Evolutionary conservation across 148 eudicot species (phyloP).

Genomic region (Rhododendron simsii): DNA sequence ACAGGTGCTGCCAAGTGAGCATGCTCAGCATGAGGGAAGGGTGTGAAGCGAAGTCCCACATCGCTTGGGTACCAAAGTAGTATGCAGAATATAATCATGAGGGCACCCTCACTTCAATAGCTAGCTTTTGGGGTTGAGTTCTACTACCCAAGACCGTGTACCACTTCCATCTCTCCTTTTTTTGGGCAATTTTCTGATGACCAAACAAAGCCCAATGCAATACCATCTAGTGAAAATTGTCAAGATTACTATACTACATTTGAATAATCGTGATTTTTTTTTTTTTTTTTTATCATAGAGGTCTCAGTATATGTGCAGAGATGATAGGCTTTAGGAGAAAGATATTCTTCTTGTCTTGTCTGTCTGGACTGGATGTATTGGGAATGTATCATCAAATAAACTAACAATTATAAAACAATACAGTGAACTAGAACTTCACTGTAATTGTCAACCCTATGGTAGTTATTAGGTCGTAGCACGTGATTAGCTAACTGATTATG

Average conservation of each 20-base stretch:
- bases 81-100: no score
- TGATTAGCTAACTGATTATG: neutral
- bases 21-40: no score
- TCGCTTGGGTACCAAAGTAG: no score
- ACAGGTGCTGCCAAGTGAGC: no score
- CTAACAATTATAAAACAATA: neutral
- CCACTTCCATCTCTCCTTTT: neutral
- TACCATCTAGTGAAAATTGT: neutral
- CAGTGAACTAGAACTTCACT: neutral
- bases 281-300: neutral
- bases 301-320: neutral
- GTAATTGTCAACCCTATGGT: neutral
- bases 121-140: no score
- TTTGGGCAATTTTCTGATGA: neutral
- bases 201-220: neutral
- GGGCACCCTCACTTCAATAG: no score
- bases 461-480: neutral
- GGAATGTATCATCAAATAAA: constrained; percentile 2
- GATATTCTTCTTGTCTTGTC: neutral
- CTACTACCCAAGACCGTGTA: no score
- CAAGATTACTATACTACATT: neutral
- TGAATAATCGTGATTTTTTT: neutral
- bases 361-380: neutral
- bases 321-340: constrained; percentile 5
- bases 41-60: no score